Conservation (phyloP, 2,329 filamentous ascomycete species). For the Aspergillus sp. region DNA sequence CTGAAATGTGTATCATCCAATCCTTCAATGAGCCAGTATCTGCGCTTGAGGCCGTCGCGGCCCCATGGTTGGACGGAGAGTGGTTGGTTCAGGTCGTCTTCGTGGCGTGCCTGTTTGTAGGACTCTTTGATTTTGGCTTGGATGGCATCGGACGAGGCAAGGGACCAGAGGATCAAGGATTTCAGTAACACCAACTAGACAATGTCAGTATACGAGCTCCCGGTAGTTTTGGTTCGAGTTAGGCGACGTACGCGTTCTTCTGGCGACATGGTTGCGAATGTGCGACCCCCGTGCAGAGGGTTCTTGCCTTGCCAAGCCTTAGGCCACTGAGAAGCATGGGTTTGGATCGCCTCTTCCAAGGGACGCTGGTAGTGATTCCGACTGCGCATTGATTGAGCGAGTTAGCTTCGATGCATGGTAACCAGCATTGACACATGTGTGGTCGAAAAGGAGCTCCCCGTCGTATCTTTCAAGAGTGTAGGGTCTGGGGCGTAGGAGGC, state of each 20-base stretch:
- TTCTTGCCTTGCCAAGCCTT: slow-evolving; percentile 79
- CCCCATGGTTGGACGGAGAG: slow-evolving; percentile 91
- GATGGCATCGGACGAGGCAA: slow-evolving; percentile 83
- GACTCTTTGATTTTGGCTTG: slow-evolving; percentile 79
- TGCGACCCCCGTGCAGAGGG: slow-evolving; percentile 76
- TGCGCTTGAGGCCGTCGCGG: slow-evolving; percentile 81
- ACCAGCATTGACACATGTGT: background rate
- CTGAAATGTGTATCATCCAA: slow-evolving; percentile 92
- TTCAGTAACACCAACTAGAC: slow-evolving; percentile 77
- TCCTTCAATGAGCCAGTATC: slow-evolving; percentile 92
- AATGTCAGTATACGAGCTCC: slow-evolving; percentile 15
- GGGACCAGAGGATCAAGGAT: slow-evolving; percentile 82
- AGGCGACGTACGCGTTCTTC: slow-evolving; percentile 70
- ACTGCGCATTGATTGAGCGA: slow-evolving; percentile 52
- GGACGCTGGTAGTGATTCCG: slow-evolving; percentile 90
- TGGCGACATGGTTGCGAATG: slow-evolving; percentile 80
- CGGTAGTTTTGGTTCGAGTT: background rate
- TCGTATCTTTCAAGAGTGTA: background rate
- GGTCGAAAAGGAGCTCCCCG: background rate
- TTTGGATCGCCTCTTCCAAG: slow-evolving; percentile 85
- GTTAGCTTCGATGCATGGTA: slow-evolving; percentile 30
- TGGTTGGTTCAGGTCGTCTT: slow-evolving; percentile 77
- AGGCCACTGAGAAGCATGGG: slow-evolving; percentile 87
- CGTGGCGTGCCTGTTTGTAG: slow-evolving; percentile 85
- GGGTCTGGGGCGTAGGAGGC: slow-evolving; percentile 26